Base-by-base conservation (phyloP, 2,329 filamentous ascomycete genomes). In the Claviceps pusilla region DNA sequence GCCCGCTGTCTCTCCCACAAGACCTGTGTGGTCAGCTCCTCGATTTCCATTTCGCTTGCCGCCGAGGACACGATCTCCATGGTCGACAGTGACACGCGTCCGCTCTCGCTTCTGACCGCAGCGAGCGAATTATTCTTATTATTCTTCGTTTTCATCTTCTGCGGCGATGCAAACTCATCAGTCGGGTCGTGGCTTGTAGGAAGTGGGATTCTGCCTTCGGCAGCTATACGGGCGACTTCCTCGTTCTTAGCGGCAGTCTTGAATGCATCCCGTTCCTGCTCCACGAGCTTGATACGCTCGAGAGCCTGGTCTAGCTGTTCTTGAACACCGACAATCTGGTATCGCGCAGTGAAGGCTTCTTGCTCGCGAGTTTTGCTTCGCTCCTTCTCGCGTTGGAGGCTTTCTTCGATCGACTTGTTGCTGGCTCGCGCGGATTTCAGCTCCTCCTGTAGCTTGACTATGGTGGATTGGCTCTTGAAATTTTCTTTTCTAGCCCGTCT, bases 251-350 rank as follows among this genome's bases (percentile, higher is more conserved):
- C 78, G 51, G 82, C 81, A 3, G 79, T 82, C 69, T 85, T 87
- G 63, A 87, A 78, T 3, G 84, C 80, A 65, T 89, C 85, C 7
- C 84, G 82, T 67, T 90, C 86, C 63, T 86, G 80, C 64, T 89
- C 84, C 16, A 86, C 74, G 37, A 84, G 69, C 64, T 77, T 80
- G 60, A 86, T 73, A 49, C 75, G 77, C 58, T 84, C 81, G 50
- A 78, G 73, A 19, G 84, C 74, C 57, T 82, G 76, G 29, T 82
- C 74, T 2, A 89, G 72, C 65, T 87, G 80, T 63, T 87, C 82
- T 59, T 86, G 78, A 51, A 82, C 67, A 45, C 78, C 75, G 53
- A 82, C 79, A 54, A 87, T 73, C 60, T 82, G 75, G 63, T 86
- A 86, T 57, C 83, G 76, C 19, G 83, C 79, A 33, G 77, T 71